Base-by-base conservation (phyloP, 805 yeast species). In the Tetrapisispora fleetii region DNA sequence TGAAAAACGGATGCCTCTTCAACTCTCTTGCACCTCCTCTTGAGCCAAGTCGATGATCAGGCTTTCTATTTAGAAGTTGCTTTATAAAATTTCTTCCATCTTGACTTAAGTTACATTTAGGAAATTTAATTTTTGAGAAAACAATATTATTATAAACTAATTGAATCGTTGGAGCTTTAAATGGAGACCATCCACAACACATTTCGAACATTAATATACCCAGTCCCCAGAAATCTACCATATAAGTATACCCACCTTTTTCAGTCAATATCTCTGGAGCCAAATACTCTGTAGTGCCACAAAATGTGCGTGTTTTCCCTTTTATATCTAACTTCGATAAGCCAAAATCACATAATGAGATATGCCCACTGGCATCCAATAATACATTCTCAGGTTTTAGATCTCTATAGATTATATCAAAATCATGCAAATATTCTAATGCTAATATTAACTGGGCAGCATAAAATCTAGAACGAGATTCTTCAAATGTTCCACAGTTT, bases 101-200 rank as follows among this genome's bases (percentile, higher is more conserved):
- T 7, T 86, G 77, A 45, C 95, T 84, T 50, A 93, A 72, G 19
- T 91, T 93, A 63, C 93, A 98, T 65, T 90, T 88, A 43, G 99
- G 99, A 67, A 93, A 93, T 61, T 96, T 78, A 40, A 93, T 98
- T 67, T 91, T 93, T 52, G 99, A 99, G 69, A 88, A 93, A 3
- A 98, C 98, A 71, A 93, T 93, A 69, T 93, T 93, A 71, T 91
- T 91, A 71, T 93, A 93, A 98, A 93, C 93, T 68, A 91, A 96
- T 71, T 93, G 98, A 45, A 95, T 88, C 65, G 88, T 90, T 52
- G 90, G 96, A 27, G 98, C 98, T 62, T 87, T 91, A 67, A 93
- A 93, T 47, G 99, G 99, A 5, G 96, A 85, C 99, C 98, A 93
- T 42, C 99, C 99, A 71, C 98, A 93, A 67, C 97, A 90, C 99